Percentiles rank a stretch among this genome's conserved stretches.
Evolutionary conservation across 2,329 filamentous ascomycete species (phyloP).

Genomic region (Golovinomyces cichoracearum): DNA sequence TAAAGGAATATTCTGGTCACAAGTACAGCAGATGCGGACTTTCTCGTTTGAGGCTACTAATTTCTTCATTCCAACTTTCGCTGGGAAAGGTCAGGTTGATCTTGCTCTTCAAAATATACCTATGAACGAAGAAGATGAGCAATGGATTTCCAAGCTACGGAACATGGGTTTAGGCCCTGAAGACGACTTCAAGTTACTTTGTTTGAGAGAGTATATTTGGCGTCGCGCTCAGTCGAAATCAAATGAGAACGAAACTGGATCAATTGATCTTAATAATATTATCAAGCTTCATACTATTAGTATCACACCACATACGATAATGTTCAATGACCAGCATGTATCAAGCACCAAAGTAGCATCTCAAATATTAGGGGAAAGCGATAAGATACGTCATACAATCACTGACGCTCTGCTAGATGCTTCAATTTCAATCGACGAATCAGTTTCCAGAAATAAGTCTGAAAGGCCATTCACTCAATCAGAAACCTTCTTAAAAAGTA

Average conservation of each 20-base stretch:
- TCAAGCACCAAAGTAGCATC: constrained; percentile 21
- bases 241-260: constrained; percentile 7
- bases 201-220: constrained; percentile 76
- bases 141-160: constrained; percentile 65
- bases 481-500: not conserved
- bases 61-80: constrained; percentile 23
- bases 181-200: constrained; percentile 73
- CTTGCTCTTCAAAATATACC: constrained; percentile 35
- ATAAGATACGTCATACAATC: constrained; percentile 38
- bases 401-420: constrained; percentile 78
- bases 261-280: constrained; percentile 35
- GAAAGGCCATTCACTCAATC: not conserved
- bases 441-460: constrained; percentile 27
- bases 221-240: constrained; percentile 45
- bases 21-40: constrained; percentile 40
- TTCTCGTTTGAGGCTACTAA: constrained; percentile 39
- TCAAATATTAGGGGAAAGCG: constrained; percentile 14
- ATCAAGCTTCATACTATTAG: constrained; percentile 49
- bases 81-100: constrained; percentile 28
- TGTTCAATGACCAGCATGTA: constrained; percentile 53
- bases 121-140: constrained; percentile 78
- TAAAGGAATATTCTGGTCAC: constrained; percentile 67
- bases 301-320: constrained; percentile 64
- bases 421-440: constrained; percentile 60
- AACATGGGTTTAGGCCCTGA: constrained; percentile 60